Conservation (phyloP, 306 rosid genomes). For the Acacia confusa region DNA sequence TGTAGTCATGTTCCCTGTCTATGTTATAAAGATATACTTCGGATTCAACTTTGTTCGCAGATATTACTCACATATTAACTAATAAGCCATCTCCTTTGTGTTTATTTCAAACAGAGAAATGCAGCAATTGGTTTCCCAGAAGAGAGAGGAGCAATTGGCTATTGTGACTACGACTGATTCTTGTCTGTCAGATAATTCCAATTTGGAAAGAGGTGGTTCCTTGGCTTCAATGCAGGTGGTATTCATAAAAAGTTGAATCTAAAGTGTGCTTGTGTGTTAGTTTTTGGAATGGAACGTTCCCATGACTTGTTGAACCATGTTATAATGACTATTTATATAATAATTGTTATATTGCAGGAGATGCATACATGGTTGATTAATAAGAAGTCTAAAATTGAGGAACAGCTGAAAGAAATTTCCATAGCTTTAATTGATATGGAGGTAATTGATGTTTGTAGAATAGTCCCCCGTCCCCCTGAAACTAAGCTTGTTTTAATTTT, state of each 20-base stretch:
- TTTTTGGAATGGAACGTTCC: neutral
- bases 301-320: neutral
- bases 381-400: slow-evolving; percentile 59
- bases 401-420: slow-evolving; percentile 56
- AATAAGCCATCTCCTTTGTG: neutral
- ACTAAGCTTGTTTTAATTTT: neutral
- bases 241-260: slow-evolving; percentile 13
- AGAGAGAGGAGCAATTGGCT: slow-evolving; percentile 46
- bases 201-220: slow-evolving; percentile 42
- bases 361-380: slow-evolving; percentile 43
- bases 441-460: slow-evolving; percentile 49
- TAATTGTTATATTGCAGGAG: slow-evolving; percentile 42
- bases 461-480: neutral
- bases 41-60: neutral
- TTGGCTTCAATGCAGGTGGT: slow-evolving; percentile 54
- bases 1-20: neutral
- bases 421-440: slow-evolving; percentile 46
- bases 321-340: neutral
- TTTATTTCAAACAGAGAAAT: slow-evolving; percentile 40
- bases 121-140: slow-evolving; percentile 40
- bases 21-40: neutral
- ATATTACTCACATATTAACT: neutral
- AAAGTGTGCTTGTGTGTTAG: neutral
- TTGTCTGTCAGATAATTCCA: slow-evolving; percentile 34
- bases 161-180: slow-evolving; percentile 44